These are phyloP conservation scores for Pseudocercospora musae DNA, from an alignment of 2,329 filamentous ascomycete species.

Conservation along the genomic window DNA sequence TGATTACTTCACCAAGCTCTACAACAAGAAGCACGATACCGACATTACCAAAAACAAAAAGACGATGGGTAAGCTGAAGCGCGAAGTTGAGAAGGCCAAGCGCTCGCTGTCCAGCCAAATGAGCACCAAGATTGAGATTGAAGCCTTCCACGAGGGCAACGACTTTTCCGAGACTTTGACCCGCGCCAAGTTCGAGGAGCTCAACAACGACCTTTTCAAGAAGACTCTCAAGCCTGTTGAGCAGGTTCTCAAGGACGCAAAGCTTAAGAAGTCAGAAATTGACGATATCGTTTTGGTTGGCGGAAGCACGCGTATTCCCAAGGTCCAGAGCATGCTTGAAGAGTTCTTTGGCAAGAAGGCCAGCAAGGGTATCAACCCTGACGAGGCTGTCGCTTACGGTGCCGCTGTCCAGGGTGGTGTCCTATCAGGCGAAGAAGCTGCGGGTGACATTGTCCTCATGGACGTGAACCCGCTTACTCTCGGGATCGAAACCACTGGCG, in stretches of 20 bases:
- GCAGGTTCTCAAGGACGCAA: conserved; percentile 97
- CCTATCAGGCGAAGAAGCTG: conserved; percentile 77
- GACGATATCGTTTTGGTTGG: conserved; percentile 97
- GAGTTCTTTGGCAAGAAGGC: conserved; percentile 98
- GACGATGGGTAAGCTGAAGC: conserved; percentile 99
- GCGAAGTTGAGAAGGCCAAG: conserved; percentile 99
- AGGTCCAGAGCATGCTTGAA: conserved; percentile 91
- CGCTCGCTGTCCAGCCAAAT: conserved; percentile 65
- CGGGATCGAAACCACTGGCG: conserved; percentile 96
- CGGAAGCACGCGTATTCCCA: conserved; percentile 98
- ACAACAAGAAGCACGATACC: conserved; percentile 97
- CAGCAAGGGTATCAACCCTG: conserved; percentile 98
- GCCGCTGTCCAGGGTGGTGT: conserved; percentile 97
- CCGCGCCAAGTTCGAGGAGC: conserved; percentile 98
- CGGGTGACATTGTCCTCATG: conserved; percentile 90
- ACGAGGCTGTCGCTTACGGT: conserved; percentile 97
- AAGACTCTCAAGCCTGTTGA: conserved; percentile 98
- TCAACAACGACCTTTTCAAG: conserved; percentile 99
- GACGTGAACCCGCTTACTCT: conserved; percentile 96
- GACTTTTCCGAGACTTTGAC: conserved; percentile 98
- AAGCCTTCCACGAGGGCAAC: conserved; percentile 92
- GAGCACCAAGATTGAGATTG: conserved; percentile 67
- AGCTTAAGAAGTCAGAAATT: conserved; percentile 92
- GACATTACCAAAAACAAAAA: conserved; percentile 93
- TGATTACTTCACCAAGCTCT: conserved; percentile 91